These are phyloP conservation scores for Rutstroemia sydowiana DNA, from an alignment of 2,329 filamentous ascomycete species.

Conservation along the genomic window DNA sequence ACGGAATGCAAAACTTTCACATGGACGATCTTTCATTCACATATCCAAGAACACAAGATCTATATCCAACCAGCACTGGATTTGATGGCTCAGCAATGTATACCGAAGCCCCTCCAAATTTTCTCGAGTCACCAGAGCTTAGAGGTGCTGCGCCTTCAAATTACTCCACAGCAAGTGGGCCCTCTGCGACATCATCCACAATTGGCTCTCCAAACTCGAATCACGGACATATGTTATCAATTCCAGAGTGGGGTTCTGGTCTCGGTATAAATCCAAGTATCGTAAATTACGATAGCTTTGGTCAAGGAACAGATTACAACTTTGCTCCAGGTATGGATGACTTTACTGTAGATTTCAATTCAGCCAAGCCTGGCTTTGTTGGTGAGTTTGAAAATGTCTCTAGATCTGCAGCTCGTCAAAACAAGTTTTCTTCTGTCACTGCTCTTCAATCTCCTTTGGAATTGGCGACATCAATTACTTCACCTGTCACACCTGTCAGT, in stretches of 20 bases:
- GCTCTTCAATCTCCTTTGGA: conserved; percentile 22
- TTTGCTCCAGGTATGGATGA: conserved; percentile 31
- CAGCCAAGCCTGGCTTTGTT: conserved; percentile 37
- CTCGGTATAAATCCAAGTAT: conserved; percentile 28
- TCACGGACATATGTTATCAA: conserved; percentile 23
- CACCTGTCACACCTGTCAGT: conserved; percentile 25
- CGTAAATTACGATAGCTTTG: conserved; percentile 25
- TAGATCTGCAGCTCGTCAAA: conserved; percentile 29
- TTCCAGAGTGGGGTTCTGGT: conserved; percentile 27
- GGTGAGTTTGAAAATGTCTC: conserved; percentile 37
- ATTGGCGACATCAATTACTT: conserved; percentile 21
- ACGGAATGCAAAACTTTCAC: conserved; percentile 38
- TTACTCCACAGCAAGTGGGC: conserved; percentile 29
- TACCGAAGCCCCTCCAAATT: conserved; percentile 31
- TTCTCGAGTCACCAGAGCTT: conserved; percentile 26
- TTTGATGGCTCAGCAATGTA: conserved; percentile 43
- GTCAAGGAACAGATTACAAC: conserved; percentile 26
- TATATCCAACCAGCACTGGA: conserved; percentile 35
- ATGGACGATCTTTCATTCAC: conserved; percentile 34
- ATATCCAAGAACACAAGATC: conserved; percentile 24
- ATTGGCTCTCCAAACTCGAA: conserved; percentile 30
- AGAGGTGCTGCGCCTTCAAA: conserved; percentile 24
- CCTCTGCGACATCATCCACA: conserved; percentile 28
- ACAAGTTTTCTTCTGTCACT: conserved; percentile 23
- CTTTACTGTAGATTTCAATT: conserved; percentile 31